phyloP scores from a whole-genome alignment of 805 yeast genomes.

The Wickerhamiella alocasiicola region DNA sequence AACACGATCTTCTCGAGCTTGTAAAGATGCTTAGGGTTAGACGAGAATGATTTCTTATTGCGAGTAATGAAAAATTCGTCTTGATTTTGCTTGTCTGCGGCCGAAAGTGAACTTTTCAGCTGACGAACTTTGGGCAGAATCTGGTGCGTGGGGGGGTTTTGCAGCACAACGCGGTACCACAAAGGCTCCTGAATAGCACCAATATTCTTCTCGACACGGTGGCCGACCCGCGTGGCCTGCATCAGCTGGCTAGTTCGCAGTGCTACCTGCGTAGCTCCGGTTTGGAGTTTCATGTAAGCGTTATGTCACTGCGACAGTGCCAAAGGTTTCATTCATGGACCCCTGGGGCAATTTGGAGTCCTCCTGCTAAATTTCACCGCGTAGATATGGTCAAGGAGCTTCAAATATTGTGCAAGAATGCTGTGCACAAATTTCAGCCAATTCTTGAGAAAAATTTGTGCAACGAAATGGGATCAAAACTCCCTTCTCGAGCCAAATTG shows the following conservation, averaged over 20 bases:
- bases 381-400: conserved; percentile 5
- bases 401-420: too few species aligned
- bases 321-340: conserved; percentile 6
- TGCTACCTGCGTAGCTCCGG: conserved; percentile 61
- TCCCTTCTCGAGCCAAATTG: too few species aligned
- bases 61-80: conserved; percentile 36
- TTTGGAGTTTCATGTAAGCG: conserved; percentile 52
- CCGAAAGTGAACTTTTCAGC: conserved; percentile 18
- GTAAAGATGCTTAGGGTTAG: conserved; percentile 30
- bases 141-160: conserved; percentile 65
- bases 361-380: conserved; percentile 1
- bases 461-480: too few species aligned
- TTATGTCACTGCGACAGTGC: neutral
- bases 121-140: conserved; percentile 36
- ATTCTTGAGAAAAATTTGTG: too few species aligned
- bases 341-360: conserved; percentile 11
- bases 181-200: conserved; percentile 55
- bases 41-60: conserved; percentile 26
- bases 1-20: conserved; percentile 43
- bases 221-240: conserved; percentile 37
- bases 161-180: conserved; percentile 79
- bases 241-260: conserved; percentile 71
- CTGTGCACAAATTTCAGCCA: too few species aligned
- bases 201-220: conserved; percentile 23
- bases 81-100: conserved; percentile 8